phyloP scores from a whole-genome alignment of 148 eudicot genomes.

The Tetragonia tetragonoides region DNA sequence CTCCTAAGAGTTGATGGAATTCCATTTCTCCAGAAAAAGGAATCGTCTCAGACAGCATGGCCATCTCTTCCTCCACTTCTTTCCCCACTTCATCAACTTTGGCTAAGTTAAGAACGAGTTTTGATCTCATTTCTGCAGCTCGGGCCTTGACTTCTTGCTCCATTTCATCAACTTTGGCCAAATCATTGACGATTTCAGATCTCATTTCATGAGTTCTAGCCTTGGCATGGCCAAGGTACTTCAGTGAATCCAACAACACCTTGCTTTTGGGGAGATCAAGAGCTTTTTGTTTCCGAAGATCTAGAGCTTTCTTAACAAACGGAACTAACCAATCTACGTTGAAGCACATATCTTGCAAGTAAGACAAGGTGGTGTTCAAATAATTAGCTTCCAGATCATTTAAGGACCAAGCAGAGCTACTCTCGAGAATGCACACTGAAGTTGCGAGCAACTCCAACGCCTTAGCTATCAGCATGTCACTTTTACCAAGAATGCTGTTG shows the following conservation, averaged over 20 bases:
- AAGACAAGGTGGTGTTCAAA: slow-evolving; percentile 10
- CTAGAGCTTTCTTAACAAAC: slow-evolving; percentile 10
- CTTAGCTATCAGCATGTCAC: slow-evolving; percentile 3
- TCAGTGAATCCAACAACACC: background rate
- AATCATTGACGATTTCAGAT: background rate
- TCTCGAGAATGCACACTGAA: slow-evolving; percentile 1
- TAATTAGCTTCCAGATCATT: slow-evolving; percentile 9
- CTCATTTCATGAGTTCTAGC: background rate
- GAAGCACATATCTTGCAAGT: slow-evolving; percentile 12
- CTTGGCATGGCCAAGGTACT: background rate
- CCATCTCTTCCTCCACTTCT: too few species aligned
- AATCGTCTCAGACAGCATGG: too few species aligned
- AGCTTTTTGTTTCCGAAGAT: background rate
- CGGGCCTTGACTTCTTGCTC: background rate
- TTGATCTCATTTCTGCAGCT: background rate
- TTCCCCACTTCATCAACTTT: too few species aligned
- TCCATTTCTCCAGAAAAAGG: too few species aligned
- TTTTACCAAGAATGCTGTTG: background rate
- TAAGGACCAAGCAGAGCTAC: slow-evolving; percentile 7
- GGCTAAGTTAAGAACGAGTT: too few species aligned
- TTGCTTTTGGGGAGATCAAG: background rate
- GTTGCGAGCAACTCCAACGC: slow-evolving; percentile 21
- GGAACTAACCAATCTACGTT: slow-evolving; percentile 18
- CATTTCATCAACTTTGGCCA: background rate
- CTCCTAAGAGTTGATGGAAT: too few species aligned